Evolutionary conservation across 768 basidiomycete genomes (phyloP).

Genomic region (Gymnopilus junonius): DNA sequence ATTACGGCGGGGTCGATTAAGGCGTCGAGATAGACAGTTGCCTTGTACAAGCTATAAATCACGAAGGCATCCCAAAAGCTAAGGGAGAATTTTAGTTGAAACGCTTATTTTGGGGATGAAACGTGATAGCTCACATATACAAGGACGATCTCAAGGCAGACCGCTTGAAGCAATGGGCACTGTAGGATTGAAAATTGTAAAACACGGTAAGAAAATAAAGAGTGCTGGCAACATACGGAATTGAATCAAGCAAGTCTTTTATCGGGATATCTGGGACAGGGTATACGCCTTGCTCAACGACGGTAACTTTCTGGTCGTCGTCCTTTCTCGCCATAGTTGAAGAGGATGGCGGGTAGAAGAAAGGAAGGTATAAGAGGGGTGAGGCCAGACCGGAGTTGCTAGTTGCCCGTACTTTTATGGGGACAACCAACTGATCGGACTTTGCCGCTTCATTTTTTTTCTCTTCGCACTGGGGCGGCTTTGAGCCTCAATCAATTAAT

Average conservation of each 20-base stretch:
- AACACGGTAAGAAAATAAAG: conserved; percentile 2
- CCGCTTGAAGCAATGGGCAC: conserved; percentile 88
- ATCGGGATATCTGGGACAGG: conserved; percentile 84
- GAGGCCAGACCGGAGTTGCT: neutral
- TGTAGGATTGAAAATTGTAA: conserved; percentile 28
- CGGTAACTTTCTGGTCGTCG: conserved; percentile 33
- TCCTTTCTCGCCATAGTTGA: conserved; percentile 37
- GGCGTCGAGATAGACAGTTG: conserved; percentile 64
- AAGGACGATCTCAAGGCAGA: conserved; percentile 78
- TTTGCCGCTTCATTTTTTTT: neutral
- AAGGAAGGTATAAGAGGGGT: conserved; percentile 12
- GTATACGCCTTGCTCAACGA: conserved; percentile 61
- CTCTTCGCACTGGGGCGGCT: neutral
- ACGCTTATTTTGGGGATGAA: neutral
- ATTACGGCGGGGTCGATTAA: conserved; percentile 60
- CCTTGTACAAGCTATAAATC: conserved; percentile 70
- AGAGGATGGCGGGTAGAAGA: conserved; percentile 9
- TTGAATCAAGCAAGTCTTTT: conserved; percentile 83
- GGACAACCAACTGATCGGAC: conserved; percentile 1
- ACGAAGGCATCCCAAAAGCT: conserved; percentile 79
- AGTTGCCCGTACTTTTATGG: conserved; percentile 4
- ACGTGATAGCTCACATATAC: conserved; percentile 64
- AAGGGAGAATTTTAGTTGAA: conserved; percentile 7
- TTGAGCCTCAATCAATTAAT: neutral
- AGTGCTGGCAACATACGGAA: conserved; percentile 63